Evolutionary conservation across 78 protist genomes (phyloP), one percentile per base, ranked within the genome.

Genomic region (Acrasis kona): DNA sequence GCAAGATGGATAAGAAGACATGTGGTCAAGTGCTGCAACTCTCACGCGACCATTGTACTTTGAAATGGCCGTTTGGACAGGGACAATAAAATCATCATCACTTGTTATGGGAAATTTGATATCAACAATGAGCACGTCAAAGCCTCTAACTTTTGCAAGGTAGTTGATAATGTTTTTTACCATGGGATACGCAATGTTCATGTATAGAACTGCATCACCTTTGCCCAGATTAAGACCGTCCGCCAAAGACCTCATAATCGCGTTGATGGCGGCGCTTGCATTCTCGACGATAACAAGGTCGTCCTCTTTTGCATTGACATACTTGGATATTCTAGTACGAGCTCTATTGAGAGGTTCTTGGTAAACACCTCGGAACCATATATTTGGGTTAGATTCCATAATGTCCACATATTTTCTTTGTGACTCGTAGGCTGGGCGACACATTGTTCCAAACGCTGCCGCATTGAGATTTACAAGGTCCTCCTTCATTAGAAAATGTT

Each of bases 91-190:
- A 31, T 3, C 3, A 10, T 70, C 70, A 31, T 12, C 3, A 10
- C 19, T 3, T 3, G 74, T 3, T 12, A 37, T 35, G 3, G 74
- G 65, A 10, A 70, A 50, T 31, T 3, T 38, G 37, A 3, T 50
- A 31, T 70, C 61, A 50, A 50, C 61, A 50, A 50, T 50, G 37
- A 70, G 69, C 19, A 70, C 65, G 19, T 70, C 74, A 35, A 70
- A 5, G 37, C 5, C 41, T 5, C 29, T 10, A 5, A 19, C 3
- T 19, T 70, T 35, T 31, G 30, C 41, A 3, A 70, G 41, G 69
- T 7, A 38, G 34, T 70, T 34, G 3, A 70, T 31, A 3, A 5
- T 3, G 37, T 32, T 3, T 31, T 3, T 12, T 31, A 70, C 74
- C 37, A 37, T 38, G 29, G 19, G 19, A 35, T 70, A 70, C 37